Conservation (phyloP, 2,329 filamentous ascomycete genomes). For the Colletotrichum horii region DNA sequence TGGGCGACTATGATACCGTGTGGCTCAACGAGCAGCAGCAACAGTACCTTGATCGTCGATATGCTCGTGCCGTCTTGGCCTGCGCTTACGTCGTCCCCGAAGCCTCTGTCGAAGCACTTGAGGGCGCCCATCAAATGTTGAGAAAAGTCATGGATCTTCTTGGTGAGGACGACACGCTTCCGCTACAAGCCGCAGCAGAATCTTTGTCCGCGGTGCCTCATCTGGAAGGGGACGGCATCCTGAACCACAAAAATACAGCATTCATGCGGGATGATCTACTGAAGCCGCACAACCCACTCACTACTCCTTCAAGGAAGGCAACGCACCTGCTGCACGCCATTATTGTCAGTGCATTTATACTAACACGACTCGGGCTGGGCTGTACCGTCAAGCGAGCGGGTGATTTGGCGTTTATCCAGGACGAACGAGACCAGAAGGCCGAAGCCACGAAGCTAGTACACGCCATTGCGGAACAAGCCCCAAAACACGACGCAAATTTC, state of each 20-base stretch:
- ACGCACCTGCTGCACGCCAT: slow-evolving; percentile 67
- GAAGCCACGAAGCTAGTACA: slow-evolving; percentile 66
- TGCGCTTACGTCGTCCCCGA: slow-evolving; percentile 71
- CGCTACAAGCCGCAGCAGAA: slow-evolving; percentile 52
- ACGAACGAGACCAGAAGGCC: slow-evolving; percentile 67
- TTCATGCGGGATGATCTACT: slow-evolving; percentile 61
- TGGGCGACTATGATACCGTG: slow-evolving; percentile 62
- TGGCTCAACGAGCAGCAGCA: slow-evolving; percentile 67
- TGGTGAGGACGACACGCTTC: slow-evolving; percentile 62
- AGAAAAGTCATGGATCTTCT: slow-evolving; percentile 64
- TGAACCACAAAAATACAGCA: slow-evolving; percentile 45
- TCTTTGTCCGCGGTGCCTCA: slow-evolving; percentile 42
- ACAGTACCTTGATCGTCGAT: slow-evolving; percentile 64
- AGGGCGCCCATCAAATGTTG: slow-evolving; percentile 65
- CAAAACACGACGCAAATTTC: slow-evolving; percentile 66
- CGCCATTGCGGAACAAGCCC: slow-evolving; percentile 50
- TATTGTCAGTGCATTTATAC: slow-evolving; percentile 63
- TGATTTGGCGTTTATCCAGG: slow-evolving; percentile 68
- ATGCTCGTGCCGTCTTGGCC: slow-evolving; percentile 71
- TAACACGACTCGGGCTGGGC: slow-evolving; percentile 54
- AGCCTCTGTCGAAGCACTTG: slow-evolving; percentile 61
- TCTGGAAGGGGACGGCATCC: slow-evolving; percentile 34
- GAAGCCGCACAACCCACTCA: slow-evolving; percentile 66
- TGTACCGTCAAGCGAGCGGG: slow-evolving; percentile 59
- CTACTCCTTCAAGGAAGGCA: slow-evolving; percentile 60